Conservation (phyloP, 257 asterid genomes). For the Salvia miltiorrhiza region DNA sequence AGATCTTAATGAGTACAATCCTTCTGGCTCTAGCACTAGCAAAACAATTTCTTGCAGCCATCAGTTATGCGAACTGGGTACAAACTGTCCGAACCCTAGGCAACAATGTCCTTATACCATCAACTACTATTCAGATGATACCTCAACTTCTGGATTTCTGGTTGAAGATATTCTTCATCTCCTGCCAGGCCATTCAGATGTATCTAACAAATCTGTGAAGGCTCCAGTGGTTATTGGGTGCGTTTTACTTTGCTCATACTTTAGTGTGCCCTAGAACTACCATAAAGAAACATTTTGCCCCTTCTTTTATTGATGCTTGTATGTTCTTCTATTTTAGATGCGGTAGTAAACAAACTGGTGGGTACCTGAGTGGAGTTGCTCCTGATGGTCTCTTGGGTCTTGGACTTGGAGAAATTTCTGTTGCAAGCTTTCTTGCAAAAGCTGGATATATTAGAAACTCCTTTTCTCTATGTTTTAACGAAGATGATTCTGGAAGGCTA, state of each 20-base stretch:
- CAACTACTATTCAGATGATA: slow-evolving; percentile 59
- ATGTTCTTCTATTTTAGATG: slow-evolving; percentile 47
- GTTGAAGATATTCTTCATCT: slow-evolving; percentile 85
- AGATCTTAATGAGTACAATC: slow-evolving; percentile 72
- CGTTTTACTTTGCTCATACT: slow-evolving; percentile 21
- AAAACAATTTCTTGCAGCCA: slow-evolving; percentile 65
- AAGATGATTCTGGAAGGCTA: slow-evolving; percentile 75
- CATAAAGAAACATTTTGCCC: background rate
- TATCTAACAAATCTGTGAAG: slow-evolving; percentile 42
- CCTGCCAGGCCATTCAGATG: slow-evolving; percentile 37
- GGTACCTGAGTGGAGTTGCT: slow-evolving; percentile 76
- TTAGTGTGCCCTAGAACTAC: background rate
- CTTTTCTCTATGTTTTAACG: slow-evolving; percentile 72
- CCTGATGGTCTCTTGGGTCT: slow-evolving; percentile 94
- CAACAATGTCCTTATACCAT: slow-evolving; percentile 65
- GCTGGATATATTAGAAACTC: slow-evolving; percentile 60
- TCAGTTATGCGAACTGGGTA: slow-evolving; percentile 52
- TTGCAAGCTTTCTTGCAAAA: slow-evolving; percentile 80
- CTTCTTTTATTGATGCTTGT: slow-evolving; percentile 10
- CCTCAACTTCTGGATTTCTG: slow-evolving; percentile 77
- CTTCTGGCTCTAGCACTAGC: slow-evolving; percentile 71
- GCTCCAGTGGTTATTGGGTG: slow-evolving; percentile 78
- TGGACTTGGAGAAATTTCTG: slow-evolving; percentile 82
- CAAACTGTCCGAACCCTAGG: slow-evolving; percentile 52
- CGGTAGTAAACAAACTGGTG: slow-evolving; percentile 89